Evolutionary conservation across 208 protist species (phyloP).

Genomic region (Blastocrithidia nonstop): DNA sequence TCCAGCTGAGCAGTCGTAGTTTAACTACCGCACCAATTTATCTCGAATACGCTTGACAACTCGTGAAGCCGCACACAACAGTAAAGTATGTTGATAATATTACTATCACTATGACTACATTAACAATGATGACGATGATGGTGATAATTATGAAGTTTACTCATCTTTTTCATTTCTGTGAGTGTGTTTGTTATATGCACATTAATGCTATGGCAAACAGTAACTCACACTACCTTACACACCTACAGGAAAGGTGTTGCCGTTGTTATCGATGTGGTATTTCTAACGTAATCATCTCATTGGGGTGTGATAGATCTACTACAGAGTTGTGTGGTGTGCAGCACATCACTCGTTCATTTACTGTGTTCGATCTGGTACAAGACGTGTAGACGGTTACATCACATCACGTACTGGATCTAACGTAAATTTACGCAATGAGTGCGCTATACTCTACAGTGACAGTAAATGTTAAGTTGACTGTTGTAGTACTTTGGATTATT

Average conservation of each 20-base stretch:
- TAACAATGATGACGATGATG: too few relatives aligned
- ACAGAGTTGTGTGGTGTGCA: slow-evolving; percentile 22
- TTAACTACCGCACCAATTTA: slow-evolving; percentile 13
- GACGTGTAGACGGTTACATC: slow-evolving; percentile 23
- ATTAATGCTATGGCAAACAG: too few relatives aligned
- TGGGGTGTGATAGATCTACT: slow-evolving; percentile 27
- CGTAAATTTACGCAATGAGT: too few relatives aligned
- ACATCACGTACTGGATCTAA: slow-evolving; percentile 24
- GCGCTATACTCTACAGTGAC: too few relatives aligned
- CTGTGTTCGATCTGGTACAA: slow-evolving; percentile 28
- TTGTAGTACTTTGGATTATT: too few relatives aligned
- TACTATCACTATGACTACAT: slow-evolving; percentile 6
- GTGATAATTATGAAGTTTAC: slow-evolving; percentile 3
- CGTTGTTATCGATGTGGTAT: slow-evolving; percentile 4
- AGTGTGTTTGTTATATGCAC: too few relatives aligned
- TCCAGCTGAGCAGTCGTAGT: slow-evolving; percentile 76
- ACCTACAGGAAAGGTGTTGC: slow-evolving; percentile 14
- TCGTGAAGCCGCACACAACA: slow-evolving; percentile 40
- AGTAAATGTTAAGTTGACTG: too few relatives aligned
- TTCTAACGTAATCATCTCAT: too few relatives aligned
- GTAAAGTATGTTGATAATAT: slow-evolving; percentile 21
- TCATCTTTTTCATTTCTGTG: not conserved
- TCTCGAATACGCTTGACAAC: slow-evolving; percentile 44
- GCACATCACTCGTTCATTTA: slow-evolving; percentile 35
- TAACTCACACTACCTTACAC: too few relatives aligned